phyloP scores from a whole-genome alignment of 2,329 filamentous ascomycete species.

The Aspergillus calidoustus region DNA sequence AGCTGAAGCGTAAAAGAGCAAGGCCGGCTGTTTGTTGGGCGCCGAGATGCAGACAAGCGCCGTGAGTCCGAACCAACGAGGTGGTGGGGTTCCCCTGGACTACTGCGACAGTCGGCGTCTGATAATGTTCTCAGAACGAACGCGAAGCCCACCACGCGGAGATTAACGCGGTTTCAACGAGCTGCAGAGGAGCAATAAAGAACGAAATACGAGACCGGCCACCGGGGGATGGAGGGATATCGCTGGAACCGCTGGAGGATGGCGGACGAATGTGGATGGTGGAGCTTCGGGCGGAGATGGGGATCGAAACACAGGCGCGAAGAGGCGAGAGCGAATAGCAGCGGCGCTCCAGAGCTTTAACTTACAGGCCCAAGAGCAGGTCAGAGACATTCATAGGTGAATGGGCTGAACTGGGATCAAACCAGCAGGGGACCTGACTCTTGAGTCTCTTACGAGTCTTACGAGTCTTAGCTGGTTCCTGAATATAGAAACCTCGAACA shows the following conservation, averaged over 20 bases:
- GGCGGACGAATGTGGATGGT: conserved; percentile 10
- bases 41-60: conserved; percentile 20
- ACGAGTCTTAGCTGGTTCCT: conserved; percentile 3
- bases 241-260: not conserved
- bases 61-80: conserved; percentile 18
- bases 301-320: conserved; percentile 7
- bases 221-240: conserved; percentile 1
- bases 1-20: not conserved
- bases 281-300: conserved; percentile 19
- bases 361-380: not conserved
- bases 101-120: conserved; percentile 12
- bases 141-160: conserved; percentile 1
- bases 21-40: conserved; percentile 18
- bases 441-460: not conserved
- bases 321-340: not conserved
- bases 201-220: not conserved
- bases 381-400: not conserved
- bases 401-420: not conserved
- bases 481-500: not conserved
- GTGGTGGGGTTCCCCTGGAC: conserved; percentile 19
- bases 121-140: conserved; percentile 1
- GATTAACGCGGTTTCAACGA: not conserved
- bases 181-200: not conserved
- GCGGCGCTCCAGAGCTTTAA: not conserved
- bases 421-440: not conserved